phyloP scores from a whole-genome alignment of 768 basidiomycete species.

The Leccinum subgranulosum region DNA sequence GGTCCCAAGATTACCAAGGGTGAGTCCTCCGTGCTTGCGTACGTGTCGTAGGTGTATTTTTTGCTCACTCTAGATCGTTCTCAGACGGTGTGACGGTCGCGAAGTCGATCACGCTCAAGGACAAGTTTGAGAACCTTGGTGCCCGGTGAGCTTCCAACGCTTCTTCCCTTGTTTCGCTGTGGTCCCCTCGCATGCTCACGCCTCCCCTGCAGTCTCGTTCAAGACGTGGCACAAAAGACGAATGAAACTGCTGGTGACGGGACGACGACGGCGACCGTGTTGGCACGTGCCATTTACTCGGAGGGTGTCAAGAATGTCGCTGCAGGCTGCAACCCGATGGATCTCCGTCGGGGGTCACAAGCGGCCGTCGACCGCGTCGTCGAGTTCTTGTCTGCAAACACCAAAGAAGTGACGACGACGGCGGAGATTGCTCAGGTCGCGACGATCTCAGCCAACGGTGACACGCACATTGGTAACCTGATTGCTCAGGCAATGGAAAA shows the following conservation, averaged over 20 bases:
- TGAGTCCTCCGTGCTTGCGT: constrained; percentile 29
- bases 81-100: constrained; percentile 97
- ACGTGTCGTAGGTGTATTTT: not conserved
- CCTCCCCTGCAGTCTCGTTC: constrained; percentile 61
- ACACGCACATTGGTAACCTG: constrained; percentile 86
- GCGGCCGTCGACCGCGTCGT: constrained; percentile 96
- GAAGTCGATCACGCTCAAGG: constrained; percentile 89
- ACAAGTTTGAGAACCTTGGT: constrained; percentile 99
- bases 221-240: constrained; percentile 95
- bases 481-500: constrained; percentile 99
- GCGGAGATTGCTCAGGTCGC: constrained; percentile 99
- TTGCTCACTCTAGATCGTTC: constrained; percentile 1
- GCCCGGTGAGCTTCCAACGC: constrained; percentile 66
- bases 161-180: not conserved
- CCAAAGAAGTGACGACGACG: constrained; percentile 93
- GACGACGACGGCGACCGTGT: constrained; percentile 96
- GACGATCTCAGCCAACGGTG: constrained; percentile 85
- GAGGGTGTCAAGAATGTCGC: constrained; percentile 99
- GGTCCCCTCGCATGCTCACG: constrained; percentile 9
- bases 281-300: constrained; percentile 95
- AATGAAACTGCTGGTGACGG: constrained; percentile 98
- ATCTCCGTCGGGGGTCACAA: constrained; percentile 96
- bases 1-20: constrained; percentile 96
- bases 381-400: constrained; percentile 81
- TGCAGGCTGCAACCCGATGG: constrained; percentile 99